Conservation (phyloP, 768 basidiomycete genomes). For the Austroboletus eburneus region DNA sequence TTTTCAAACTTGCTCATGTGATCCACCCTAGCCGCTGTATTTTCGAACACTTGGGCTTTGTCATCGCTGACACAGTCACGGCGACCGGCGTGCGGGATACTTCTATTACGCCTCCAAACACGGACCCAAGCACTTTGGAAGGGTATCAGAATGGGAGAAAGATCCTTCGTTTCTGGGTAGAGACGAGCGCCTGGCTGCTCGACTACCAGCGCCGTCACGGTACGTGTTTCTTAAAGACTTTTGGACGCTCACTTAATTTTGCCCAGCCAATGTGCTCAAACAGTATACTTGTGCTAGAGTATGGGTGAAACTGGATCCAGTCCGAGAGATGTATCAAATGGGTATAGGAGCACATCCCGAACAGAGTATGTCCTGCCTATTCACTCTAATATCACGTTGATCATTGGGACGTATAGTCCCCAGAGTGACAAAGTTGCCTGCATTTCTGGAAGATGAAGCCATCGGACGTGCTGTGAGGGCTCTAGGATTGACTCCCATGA, state of each 20-base stretch:
- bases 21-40: constrained; percentile 32
- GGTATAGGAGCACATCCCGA: constrained; percentile 74
- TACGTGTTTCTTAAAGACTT: constrained; percentile 25
- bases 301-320: constrained; percentile 53
- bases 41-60: constrained; percentile 41
- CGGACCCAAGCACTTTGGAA: constrained; percentile 41
- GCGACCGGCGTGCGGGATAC: constrained; percentile 34
- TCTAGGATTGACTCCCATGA: constrained; percentile 64
- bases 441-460: constrained; percentile 39
- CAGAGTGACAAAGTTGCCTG: constrained; percentile 45
- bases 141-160: constrained; percentile 54
- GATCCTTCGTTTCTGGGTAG: constrained; percentile 78
- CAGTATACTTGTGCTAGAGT: constrained; percentile 38
- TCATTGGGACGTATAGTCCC: constrained; percentile 41
- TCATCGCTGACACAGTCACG: constrained; percentile 18
- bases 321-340: constrained; percentile 66
- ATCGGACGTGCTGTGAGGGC: constrained; percentile 38
- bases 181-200: constrained; percentile 61
- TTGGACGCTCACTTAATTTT: constrained; percentile 7
- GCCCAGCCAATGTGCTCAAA: constrained; percentile 44
- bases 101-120: constrained; percentile 51
- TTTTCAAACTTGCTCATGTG: constrained; percentile 10
- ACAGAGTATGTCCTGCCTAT: constrained; percentile 50
- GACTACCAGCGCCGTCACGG: constrained; percentile 51
- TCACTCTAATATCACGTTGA: not conserved